Conservation (phyloP, 305 asterid genomes). For the Striga hermonthica region DNA sequence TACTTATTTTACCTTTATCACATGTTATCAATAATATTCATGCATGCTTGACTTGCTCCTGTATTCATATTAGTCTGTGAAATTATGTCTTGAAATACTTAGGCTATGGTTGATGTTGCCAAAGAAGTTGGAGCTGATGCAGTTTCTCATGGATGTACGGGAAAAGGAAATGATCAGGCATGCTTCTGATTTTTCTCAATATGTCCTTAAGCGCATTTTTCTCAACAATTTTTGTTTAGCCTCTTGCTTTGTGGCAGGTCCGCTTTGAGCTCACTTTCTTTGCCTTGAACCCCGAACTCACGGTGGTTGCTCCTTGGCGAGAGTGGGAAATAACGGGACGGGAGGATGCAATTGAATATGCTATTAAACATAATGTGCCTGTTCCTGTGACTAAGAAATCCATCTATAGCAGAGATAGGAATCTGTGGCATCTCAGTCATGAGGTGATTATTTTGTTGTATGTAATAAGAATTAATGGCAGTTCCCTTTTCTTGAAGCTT, state of each 20-base stretch:
- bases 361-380: slow-evolving; percentile 83
- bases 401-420: slow-evolving; percentile 97
- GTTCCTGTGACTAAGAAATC: slow-evolving; percentile 96
- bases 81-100: not conserved
- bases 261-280: slow-evolving; percentile 98
- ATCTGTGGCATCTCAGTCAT: slow-evolving; percentile 97
- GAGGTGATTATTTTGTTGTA: slow-evolving; percentile 50
- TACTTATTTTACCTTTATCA: slow-evolving; percentile 1
- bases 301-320: slow-evolving; percentile 98
- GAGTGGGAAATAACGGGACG: slow-evolving; percentile 97
- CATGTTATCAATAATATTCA: not conserved
- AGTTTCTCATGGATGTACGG: slow-evolving; percentile 96
- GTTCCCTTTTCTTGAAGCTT: not conserved
- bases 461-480: not conserved
- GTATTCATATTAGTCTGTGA: not conserved
- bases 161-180: slow-evolving; percentile 98
- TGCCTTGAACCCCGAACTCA: slow-evolving; percentile 91
- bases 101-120: slow-evolving; percentile 99
- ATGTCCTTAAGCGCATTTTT: slow-evolving; percentile 6
- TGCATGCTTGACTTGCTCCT: not conserved
- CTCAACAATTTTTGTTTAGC: slow-evolving; percentile 19
- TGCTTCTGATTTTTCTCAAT: slow-evolving; percentile 17
- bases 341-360: slow-evolving; percentile 97
- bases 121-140: slow-evolving; percentile 99
- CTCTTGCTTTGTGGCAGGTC: slow-evolving; percentile 51